Evolutionary conservation across 345 rosid species (phyloP), one percentile per base, ranked within the genome.

Genomic region (Boechera retrofracta): DNA sequence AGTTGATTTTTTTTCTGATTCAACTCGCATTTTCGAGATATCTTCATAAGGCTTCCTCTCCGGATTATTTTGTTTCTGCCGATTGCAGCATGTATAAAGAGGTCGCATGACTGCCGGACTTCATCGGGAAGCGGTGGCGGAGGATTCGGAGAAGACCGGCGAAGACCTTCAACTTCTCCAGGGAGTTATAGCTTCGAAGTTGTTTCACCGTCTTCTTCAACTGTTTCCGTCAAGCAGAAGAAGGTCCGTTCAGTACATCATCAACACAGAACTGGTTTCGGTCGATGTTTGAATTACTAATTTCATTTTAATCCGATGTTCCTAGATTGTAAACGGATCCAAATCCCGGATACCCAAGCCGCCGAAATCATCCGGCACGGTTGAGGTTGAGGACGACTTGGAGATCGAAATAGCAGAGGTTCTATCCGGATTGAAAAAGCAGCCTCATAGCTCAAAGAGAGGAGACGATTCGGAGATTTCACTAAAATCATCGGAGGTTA

Each of bases 361-460:
- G 44, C 76, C 83, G 12, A 85, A 74, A 64, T 77, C 83, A 21
- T 70, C 84, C 4, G 79, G 71, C 53, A 61, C 85, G n/a, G 65
- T 18, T 21, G 24, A 21, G 29, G 29, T 28, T 28, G 83, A 87
- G 65, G 86, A 87, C 13, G 88, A 83, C 68, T 71, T 89, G 15
- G 93, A 89, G 86, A 79, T 89, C 68, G 91, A 89, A 74, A 83
- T 89, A 31, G 93, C 93, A 0, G 88, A 89, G 77, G 87, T 89
- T 48, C 79, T 87, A 52, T 89, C 69, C 24, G 88, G 88, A 9
- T 54, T 89, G 53, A 84, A 13, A 80, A 86, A 78, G 70, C 91
- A 85, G 28, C 68, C 87, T 18, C 85, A 59, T 32, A 51, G 70
- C 74, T 65, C 80, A 0, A 78, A 41, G 79, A 73, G 82, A 35